Evolutionary conservation across 768 basidiomycete genomes (phyloP).

Genomic region (Pulveroboletus sp.): DNA sequence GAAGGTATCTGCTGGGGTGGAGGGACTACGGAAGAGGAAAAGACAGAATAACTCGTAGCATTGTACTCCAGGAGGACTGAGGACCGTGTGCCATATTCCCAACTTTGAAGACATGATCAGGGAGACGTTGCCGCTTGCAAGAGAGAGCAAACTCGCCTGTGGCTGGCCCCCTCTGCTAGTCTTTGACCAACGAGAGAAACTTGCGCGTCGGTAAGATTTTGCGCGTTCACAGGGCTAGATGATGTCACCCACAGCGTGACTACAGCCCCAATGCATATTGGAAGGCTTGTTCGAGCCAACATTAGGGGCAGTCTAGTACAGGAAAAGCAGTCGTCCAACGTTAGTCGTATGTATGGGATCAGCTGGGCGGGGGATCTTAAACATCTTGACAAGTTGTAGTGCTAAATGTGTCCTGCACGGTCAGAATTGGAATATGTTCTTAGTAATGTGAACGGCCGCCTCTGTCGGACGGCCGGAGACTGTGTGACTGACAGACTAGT

Average conservation of each 20-base stretch:
- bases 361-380: neutral
- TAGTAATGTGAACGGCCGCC: neutral
- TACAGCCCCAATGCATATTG: neutral
- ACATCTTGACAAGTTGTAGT: neutral
- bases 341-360: neutral
- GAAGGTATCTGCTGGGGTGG: slow-evolving; percentile 25
- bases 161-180: slow-evolving; percentile 38
- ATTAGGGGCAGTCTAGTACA: neutral
- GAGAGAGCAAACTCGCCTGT: slow-evolving; percentile 30
- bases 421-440: neutral
- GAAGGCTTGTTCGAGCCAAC: neutral
- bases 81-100: slow-evolving; percentile 50
- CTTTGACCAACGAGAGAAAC: slow-evolving; percentile 33
- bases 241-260: slow-evolving; percentile 5
- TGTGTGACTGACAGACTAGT: too few species aligned
- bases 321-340: neutral
- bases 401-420: neutral
- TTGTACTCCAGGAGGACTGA: slow-evolving; percentile 49
- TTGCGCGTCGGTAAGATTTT: slow-evolving; percentile 34
- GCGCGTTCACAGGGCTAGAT: slow-evolving; percentile 18
- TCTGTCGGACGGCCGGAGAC: too few species aligned
- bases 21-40: slow-evolving; percentile 26
- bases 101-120: slow-evolving; percentile 29
- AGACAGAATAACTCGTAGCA: slow-evolving; percentile 42
- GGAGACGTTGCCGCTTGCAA: neutral